These are phyloP conservation scores for Gymnopilus dilepis DNA, from an alignment of 768 basidiomycete species.

Conservation along the genomic window DNA sequence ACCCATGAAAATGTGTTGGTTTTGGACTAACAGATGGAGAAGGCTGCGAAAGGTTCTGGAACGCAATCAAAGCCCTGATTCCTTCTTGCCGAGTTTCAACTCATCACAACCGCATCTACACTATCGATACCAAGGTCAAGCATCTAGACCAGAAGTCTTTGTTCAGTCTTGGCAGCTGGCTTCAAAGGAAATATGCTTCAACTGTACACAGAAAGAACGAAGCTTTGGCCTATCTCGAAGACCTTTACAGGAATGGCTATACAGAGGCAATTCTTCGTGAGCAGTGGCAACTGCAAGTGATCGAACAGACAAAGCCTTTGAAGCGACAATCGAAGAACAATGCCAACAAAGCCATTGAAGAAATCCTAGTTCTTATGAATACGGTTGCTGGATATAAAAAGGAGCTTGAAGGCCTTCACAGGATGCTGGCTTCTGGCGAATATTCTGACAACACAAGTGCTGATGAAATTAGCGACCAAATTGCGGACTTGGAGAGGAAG, in stretches of 20 bases:
- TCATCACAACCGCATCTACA: slow-evolving; percentile 16
- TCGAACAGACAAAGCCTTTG: background rate
- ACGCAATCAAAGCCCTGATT: background rate
- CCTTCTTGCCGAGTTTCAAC: slow-evolving; percentile 11
- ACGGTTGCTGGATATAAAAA: background rate
- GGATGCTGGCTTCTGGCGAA: background rate
- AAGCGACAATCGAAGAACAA: background rate
- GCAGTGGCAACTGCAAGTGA: background rate
- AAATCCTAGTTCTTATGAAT: background rate
- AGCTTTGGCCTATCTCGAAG: background rate
- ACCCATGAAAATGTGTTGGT: slow-evolving; percentile 24
- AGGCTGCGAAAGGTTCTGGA: background rate
- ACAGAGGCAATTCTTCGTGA: background rate
- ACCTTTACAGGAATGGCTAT: background rate
- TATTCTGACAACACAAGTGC: background rate
- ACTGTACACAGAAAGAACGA: background rate
- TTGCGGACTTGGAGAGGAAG: background rate
- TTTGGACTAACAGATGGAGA: background rate
- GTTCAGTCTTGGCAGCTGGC: slow-evolving; percentile 5
- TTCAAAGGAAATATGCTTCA: background rate
- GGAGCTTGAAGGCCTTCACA: background rate
- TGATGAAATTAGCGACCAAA: background rate
- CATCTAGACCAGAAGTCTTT: slow-evolving; percentile 10
- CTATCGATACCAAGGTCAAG: slow-evolving; percentile 19
- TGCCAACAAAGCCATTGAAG: background rate